Conservation (phyloP, 2,329 filamentous ascomycete genomes). For the Pezicula carpinea region DNA sequence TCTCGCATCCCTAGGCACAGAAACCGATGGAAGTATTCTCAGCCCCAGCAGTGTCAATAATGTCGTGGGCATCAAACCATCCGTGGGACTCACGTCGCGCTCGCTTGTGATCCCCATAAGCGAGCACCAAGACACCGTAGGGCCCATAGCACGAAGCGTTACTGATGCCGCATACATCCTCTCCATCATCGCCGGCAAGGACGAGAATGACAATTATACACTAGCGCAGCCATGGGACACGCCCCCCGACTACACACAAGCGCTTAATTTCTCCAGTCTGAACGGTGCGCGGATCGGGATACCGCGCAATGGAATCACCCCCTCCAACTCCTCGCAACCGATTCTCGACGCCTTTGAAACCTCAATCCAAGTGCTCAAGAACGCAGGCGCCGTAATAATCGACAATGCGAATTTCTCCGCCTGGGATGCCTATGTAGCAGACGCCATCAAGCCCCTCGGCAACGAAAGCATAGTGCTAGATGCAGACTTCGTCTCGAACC, state of each 20-base stretch:
- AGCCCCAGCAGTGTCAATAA: constrained; percentile 50
- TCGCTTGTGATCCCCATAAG: constrained; percentile 62
- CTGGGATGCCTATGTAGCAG: constrained; percentile 38
- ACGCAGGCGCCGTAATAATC: constrained; percentile 55
- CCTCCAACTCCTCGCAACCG: constrained; percentile 31
- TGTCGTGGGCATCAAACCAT: constrained; percentile 62
- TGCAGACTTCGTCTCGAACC: constrained; percentile 54
- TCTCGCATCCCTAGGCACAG: constrained; percentile 54
- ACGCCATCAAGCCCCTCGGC: constrained; percentile 17
- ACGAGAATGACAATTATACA: constrained; percentile 61
- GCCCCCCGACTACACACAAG: constrained; percentile 56
- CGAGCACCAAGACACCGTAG: constrained; percentile 59
- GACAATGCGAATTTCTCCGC: constrained; percentile 55
- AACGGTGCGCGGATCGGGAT: constrained; percentile 59
- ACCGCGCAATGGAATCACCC: constrained; percentile 51
- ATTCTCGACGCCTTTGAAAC: constrained; percentile 50
- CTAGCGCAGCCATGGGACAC: constrained; percentile 48
- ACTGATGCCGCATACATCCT: constrained; percentile 60
- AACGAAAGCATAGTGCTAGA: constrained; percentile 41
- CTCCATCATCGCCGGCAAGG: constrained; percentile 57
- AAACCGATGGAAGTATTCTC: constrained; percentile 61
- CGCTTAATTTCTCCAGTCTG: constrained; percentile 49
- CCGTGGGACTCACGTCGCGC: constrained; percentile 57
- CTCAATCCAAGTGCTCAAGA: constrained; percentile 46
- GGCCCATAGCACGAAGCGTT: constrained; percentile 60